phyloP scores from a whole-genome alignment of 2,329 filamentous ascomycete genomes.

The Fusarium sacchari region DNA sequence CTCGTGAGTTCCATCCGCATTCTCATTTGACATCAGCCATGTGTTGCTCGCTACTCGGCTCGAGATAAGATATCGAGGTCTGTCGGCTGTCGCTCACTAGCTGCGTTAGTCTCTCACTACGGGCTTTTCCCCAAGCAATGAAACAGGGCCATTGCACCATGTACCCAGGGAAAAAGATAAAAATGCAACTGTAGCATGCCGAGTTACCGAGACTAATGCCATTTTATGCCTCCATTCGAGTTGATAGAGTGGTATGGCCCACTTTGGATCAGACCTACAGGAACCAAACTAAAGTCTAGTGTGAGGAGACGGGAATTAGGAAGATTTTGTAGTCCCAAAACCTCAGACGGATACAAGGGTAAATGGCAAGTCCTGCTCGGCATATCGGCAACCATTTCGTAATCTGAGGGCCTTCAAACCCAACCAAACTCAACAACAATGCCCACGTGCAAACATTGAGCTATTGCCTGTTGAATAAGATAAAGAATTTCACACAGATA shows the following conservation, averaged over 20 bases:
- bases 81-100: not conserved
- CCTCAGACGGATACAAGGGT: not conserved
- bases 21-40: accelerated
- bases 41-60: not conserved
- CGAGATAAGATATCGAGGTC: not conserved
- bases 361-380: no score
- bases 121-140: not conserved
- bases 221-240: accelerated
- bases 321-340: accelerated
- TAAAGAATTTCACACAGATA: accelerated
- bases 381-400: not conserved
- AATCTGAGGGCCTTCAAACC: not conserved
- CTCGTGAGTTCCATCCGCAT: accelerated
- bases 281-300: no score
- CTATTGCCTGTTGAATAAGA: not conserved
- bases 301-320: not conserved
- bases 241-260: not conserved
- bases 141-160: not conserved
- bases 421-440: not conserved
- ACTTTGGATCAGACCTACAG: not conserved
- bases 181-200: not conserved
- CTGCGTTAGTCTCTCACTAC: not conserved
- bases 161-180: accelerated
- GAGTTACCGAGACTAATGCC: not conserved
- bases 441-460: not conserved